Evolutionary conservation across 768 basidiomycete species (phyloP).

Genomic region (Agrocybe pediades): DNA sequence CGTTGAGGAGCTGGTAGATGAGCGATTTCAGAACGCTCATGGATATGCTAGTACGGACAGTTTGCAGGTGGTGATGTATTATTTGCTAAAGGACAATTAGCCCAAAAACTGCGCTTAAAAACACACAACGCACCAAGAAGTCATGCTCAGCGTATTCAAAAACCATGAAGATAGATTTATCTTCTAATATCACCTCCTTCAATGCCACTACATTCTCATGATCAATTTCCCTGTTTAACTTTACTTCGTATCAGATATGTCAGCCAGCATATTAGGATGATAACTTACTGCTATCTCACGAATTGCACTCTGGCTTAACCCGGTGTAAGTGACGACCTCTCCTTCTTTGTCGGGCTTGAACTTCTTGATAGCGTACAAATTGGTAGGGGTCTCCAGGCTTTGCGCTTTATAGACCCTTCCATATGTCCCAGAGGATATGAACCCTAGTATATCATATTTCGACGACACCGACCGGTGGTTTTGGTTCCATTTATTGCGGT

Average conservation of each 20-base stretch:
- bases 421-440: constrained; percentile 98
- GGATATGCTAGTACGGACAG: constrained; percentile 75
- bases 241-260: not conserved
- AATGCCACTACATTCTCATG: constrained; percentile 92
- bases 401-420: constrained; percentile 97
- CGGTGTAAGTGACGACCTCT: constrained; percentile 93
- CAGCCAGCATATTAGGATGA: not conserved
- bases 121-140: constrained; percentile 71
- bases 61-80: constrained; percentile 96
- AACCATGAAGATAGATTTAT: constrained; percentile 99
- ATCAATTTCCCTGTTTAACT: constrained; percentile 88
- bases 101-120: not conserved
- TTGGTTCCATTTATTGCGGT: constrained; percentile 77
- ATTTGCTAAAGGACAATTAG: constrained; percentile 69
- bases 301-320: constrained; percentile 96
- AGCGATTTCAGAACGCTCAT: constrained; percentile 87
- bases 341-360: constrained; percentile 99
- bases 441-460: constrained; percentile 91
- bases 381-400: constrained; percentile 66
- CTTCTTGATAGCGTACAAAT: constrained; percentile 95
- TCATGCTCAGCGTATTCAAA: constrained; percentile 99
- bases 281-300: constrained; percentile 74
- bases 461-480: constrained; percentile 66
- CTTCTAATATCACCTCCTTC: constrained; percentile 94
- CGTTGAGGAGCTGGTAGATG: constrained; percentile 92